phyloP scores from a whole-genome alignment of 2,329 filamentous ascomycete genomes.

The Coniochaeta sp. region DNA sequence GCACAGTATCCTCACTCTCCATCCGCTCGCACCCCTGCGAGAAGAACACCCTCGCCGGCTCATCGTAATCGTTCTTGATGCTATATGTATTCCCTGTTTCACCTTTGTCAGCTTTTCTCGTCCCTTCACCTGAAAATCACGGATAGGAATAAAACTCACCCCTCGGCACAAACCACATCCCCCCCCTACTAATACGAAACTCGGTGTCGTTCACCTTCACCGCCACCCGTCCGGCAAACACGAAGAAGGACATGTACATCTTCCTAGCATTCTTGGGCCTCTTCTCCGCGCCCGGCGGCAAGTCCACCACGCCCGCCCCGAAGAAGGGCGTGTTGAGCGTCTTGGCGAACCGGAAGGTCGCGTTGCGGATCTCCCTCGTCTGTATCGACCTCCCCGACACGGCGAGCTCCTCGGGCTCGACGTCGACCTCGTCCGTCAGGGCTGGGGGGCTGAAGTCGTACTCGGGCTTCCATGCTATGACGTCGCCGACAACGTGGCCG shows the following conservation, averaged over 20 bases:
- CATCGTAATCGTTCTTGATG: slow-evolving; percentile 72
- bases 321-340: slow-evolving; percentile 80
- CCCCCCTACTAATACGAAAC: slow-evolving; percentile 81
- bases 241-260: slow-evolving; percentile 97
- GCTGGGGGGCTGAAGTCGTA: slow-evolving; percentile 46
- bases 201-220: slow-evolving; percentile 69
- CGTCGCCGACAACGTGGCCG: slow-evolving; percentile 56
- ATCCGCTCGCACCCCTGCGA: slow-evolving; percentile 68
- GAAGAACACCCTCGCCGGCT: slow-evolving; percentile 78
- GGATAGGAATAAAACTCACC: slow-evolving; percentile 54
- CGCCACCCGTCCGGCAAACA: slow-evolving; percentile 73
- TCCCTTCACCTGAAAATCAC: too few relatives aligned
- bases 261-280: slow-evolving; percentile 84
- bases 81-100: slow-evolving; percentile 81
- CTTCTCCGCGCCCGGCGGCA: slow-evolving; percentile 79
- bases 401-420: slow-evolving; percentile 49
- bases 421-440: slow-evolving; percentile 46
- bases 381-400: slow-evolving; percentile 49
- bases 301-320: slow-evolving; percentile 81
- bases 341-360: slow-evolving; percentile 83
- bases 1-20: background rate
- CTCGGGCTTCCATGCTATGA: slow-evolving; percentile 56
- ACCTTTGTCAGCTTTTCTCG: too few relatives aligned
- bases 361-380: slow-evolving; percentile 52
- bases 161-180: slow-evolving; percentile 90